Evolutionary conservation across 345 rosid genomes (phyloP), one percentile per base, ranked within the genome.

Genomic region (Cardamine resedifolia): DNA sequence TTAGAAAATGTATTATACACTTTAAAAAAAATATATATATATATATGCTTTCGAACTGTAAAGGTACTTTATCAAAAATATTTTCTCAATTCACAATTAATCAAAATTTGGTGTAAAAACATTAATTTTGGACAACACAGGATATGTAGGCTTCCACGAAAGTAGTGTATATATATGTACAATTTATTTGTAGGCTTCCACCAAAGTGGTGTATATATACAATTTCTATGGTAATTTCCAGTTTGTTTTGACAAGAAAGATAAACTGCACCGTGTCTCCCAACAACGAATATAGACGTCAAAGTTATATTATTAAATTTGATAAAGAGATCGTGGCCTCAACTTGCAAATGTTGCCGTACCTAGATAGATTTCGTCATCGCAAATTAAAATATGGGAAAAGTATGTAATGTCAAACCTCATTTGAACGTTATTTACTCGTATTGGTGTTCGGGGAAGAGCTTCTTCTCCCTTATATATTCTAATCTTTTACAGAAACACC

Each of bases 291-390:
- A 24, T 28, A 24, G 10, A 44, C 56, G 3, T 36, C 60, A 44
- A 64, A 53, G 34, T n/a, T 47, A 18, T 48, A 50, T 34, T 45
- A 45, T 34, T 45, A 45, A 23, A 52, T 36, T 11, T 23, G 20
- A 64, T 16, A 45, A 44, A 11, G 39, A 65, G 50, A 26, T 66
- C 78, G 62, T 73, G 77, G 19, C 48, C 41, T 56, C 66, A 36
- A 57, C 72, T 74, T 66, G 15, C 52, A 57, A 19, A 23, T 31
- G 57, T 34, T 55, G 33, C 38, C 28, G 47, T 45, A 55, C 57
- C 20, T 43, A 36, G 33, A 21, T 61, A 20, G 18, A 28, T 4
- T 11, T 23, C 12, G 36, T 39, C 26, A 21, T 16, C 16, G 12
- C 64, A 19, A 19, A 26, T 9, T 26, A 34, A 59, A 34, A 45